These are phyloP conservation scores for Cercospora citrullina DNA, from an alignment of 2,329 filamentous ascomycete genomes.

Conservation along the genomic window DNA sequence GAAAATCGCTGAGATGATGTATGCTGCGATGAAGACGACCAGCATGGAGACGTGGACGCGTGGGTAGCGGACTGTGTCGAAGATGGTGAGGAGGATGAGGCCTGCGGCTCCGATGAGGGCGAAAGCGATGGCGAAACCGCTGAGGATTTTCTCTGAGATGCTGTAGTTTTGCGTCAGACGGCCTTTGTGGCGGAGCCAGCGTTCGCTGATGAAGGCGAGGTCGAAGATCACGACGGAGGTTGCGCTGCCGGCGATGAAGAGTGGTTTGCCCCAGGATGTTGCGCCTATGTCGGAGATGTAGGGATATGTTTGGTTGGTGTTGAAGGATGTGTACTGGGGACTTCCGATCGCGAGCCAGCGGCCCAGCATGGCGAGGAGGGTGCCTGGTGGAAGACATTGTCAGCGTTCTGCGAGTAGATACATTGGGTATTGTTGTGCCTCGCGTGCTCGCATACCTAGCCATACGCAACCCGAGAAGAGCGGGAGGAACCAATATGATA, in stretches of 20 bases:
- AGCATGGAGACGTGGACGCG: slow-evolving; percentile 74
- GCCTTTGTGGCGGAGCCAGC: slow-evolving; percentile 79
- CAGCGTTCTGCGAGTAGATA: slow-evolving; percentile 6
- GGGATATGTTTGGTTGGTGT: slow-evolving; percentile 59
- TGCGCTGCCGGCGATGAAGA: slow-evolving; percentile 72
- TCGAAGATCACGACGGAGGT: slow-evolving; percentile 79
- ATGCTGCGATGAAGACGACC: slow-evolving; percentile 79
- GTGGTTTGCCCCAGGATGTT: slow-evolving; percentile 62
- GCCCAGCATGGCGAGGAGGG: slow-evolving; percentile 69
- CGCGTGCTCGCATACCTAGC: slow-evolving; percentile 46
- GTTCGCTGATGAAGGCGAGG: slow-evolving; percentile 75
- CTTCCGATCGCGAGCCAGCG: slow-evolving; percentile 64
- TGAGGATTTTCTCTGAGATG: slow-evolving; percentile 62
- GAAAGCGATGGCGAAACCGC: slow-evolving; percentile 61
- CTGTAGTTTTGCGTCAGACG: slow-evolving; percentile 75
- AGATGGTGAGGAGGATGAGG: slow-evolving; percentile 79
- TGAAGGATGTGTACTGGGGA: slow-evolving; percentile 64
- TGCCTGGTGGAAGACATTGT: slow-evolving; percentile 45
- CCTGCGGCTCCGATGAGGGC: slow-evolving; percentile 76
- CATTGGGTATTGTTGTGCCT: neutral
- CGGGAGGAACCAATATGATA: slow-evolving; percentile 64
- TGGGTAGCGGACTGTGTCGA: slow-evolving; percentile 73
- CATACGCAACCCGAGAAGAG: slow-evolving; percentile 65
- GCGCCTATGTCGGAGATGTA: slow-evolving; percentile 58
- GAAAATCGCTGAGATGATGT: slow-evolving; percentile 80